Base-by-base conservation (phyloP, 2,329 filamentous ascomycete genomes). In the Lasiodiplodia sp. region DNA sequence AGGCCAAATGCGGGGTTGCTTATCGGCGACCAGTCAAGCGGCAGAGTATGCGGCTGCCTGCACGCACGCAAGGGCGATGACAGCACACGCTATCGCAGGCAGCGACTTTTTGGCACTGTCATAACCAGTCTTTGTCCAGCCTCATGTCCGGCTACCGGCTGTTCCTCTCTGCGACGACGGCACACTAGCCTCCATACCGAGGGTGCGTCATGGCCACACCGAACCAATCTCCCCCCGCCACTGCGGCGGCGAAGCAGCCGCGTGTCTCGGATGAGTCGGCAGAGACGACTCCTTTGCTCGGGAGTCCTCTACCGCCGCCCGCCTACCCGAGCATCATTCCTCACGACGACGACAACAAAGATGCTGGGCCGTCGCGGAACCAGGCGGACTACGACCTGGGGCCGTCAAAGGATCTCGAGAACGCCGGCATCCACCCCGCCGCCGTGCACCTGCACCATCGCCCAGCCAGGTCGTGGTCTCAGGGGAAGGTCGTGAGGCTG, bases 1-100 rank as follows among this genome's bases (percentile, higher is more conserved):
- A 62, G 58, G 58, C 58, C 7, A 62, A 38, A 47, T 64, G 60
- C 60, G 60, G 60, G 60, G 60, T 64, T 64, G 60, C 60, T 52
- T 64, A 53, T 64, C 60, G n/a, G n/a, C 16, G 60, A 40, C 60
- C 60, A 53, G 11, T 64, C 44, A 64, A 34, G 47, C 60, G 44
- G 44, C 47, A 53, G 47, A 38, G 25, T 51, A 63, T 63, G 40
- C 58, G 44, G 58, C 58, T 62, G 58, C 58, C 58, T 62, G 40
- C 58, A n/a, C 57, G 25, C 21, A 18, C 25, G 47, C 44, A 16
- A 12, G 6, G 11, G 7, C 25, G 23, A 37, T 52, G 60, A 53
- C 60, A 64, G 31, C 60, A 18, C 60, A 64, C 2, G 11, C 40
- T 23, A 25, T 63, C 58, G 16, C 28, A 52, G 44, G 44, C 40